phyloP scores from a whole-genome alignment of 2,329 filamentous ascomycete species.

The Penicillium decumbens region DNA sequence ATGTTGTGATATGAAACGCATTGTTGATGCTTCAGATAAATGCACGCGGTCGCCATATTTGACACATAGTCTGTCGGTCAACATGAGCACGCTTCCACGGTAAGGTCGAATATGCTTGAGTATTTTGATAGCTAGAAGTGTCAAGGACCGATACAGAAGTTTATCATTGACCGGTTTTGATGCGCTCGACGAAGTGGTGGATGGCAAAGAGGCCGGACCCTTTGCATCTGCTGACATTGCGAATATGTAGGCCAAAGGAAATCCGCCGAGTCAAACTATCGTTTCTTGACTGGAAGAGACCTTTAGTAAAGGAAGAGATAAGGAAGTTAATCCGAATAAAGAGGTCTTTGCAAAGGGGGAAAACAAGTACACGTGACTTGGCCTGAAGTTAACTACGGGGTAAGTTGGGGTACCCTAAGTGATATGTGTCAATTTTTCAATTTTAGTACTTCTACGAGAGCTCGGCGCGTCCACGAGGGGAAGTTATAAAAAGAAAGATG shows the following conservation, averaged over 20 bases:
- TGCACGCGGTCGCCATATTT: slow-evolving; percentile 29
- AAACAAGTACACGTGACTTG: too few relatives aligned
- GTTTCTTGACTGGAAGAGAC: too few relatives aligned
- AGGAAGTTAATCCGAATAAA: too few relatives aligned
- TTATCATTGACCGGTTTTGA: slow-evolving; percentile 18
- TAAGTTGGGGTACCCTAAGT: too few relatives aligned
- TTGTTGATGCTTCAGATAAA: slow-evolving; percentile 33
- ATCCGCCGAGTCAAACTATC: neutral
- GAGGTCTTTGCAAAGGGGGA: too few relatives aligned
- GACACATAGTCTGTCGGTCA: slow-evolving; percentile 29
- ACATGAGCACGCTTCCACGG: slow-evolving; percentile 27
- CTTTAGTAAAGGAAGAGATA: too few relatives aligned
- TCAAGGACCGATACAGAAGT: slow-evolving; percentile 14
- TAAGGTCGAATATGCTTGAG: slow-evolving; percentile 20
- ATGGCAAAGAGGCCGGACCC: slow-evolving; percentile 1
- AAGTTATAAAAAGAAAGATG: too few relatives aligned
- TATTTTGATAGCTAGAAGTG: slow-evolving; percentile 21
- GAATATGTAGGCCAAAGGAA: neutral
- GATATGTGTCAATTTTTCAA: too few relatives aligned
- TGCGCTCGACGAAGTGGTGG: slow-evolving; percentile 1
- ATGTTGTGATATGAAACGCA: slow-evolving; percentile 35
- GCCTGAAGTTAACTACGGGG: too few relatives aligned
- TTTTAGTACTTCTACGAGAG: too few relatives aligned
- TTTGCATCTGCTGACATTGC: slow-evolving; percentile 7
- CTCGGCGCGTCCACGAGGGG: too few relatives aligned